A percentile compares a stretch with the other conserved stretches of the same genome.
Evolutionary conservation across 371 early-diverging fungal genomes (phyloP).

Genomic region (Actinomortierella wolfii): DNA sequence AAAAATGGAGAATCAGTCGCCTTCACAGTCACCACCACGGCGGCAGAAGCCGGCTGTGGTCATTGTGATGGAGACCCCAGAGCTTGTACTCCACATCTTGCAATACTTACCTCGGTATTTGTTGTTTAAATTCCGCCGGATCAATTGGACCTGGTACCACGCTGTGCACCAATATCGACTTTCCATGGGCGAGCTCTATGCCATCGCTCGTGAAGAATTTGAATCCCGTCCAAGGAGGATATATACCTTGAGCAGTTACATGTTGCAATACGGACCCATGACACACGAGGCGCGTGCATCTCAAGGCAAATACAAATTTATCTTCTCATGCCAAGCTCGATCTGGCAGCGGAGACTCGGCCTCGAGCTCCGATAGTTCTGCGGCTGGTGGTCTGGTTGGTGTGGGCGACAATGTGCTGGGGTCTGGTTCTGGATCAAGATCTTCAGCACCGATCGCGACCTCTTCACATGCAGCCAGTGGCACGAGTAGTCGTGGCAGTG

Average conservation of each 20-base stretch:
- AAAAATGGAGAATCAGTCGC: no score
- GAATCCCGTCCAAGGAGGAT: slow-evolving; percentile 9
- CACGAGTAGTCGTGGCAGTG: slow-evolving; percentile 5
- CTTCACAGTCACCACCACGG: no score
- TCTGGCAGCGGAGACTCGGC: slow-evolving; percentile 6
- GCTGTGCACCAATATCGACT: background rate
- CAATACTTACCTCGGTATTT: background rate
- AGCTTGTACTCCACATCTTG: slow-evolving; percentile 9
- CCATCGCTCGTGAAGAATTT: background rate
- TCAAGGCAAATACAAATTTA: slow-evolving; percentile 6
- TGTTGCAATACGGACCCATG: slow-evolving; percentile 15
- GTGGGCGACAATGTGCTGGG: slow-evolving; percentile 1
- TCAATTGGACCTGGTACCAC: slow-evolving; percentile 9
- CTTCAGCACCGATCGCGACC: slow-evolving; percentile 7
- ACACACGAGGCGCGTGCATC: background rate
- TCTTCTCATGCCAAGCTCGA: slow-evolving; percentile 25
- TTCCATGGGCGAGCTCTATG: background rate
- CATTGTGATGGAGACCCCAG: slow-evolving; percentile 3
- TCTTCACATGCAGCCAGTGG: slow-evolving; percentile 15
- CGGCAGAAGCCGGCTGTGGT: no score
- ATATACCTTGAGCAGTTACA: slow-evolving; percentile 10
- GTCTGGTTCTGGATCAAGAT: slow-evolving; percentile 19
- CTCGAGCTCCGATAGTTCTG: no score
- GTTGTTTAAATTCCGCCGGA: background rate
- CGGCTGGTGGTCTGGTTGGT: slow-evolving; percentile 10